A percentile compares a stretch with the other conserved stretches of the same genome.
These are phyloP conservation scores for Yarrowia keelungensis DNA, from an alignment of 805 yeast genomes.

Conservation along the genomic window DNA sequence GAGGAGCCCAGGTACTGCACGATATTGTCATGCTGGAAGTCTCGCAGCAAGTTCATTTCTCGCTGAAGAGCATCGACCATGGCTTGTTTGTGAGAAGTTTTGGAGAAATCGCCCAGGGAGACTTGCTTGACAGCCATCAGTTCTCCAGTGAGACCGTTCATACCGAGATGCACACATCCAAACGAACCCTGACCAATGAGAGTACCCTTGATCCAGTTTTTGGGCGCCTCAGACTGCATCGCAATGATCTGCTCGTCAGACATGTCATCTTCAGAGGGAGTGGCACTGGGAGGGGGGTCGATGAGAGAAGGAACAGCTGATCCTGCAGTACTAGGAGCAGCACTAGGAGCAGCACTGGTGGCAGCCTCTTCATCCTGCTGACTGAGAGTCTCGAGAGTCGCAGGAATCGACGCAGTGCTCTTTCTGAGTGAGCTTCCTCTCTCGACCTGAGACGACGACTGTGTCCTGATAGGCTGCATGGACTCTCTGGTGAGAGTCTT, in stretches of 20 bases:
- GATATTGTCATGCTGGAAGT: slow-evolving; percentile 86
- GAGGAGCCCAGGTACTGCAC: slow-evolving; percentile 92
- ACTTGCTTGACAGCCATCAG: slow-evolving; percentile 98
- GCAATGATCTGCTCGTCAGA: slow-evolving; percentile 30
- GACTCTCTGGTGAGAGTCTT: slow-evolving; percentile 10
- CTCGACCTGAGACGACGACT: slow-evolving; percentile 31
- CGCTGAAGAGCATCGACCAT: slow-evolving; percentile 80
- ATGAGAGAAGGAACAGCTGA: background rate
- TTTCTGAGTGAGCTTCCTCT: background rate
- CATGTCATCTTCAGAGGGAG: slow-evolving; percentile 31
- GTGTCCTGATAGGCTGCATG: slow-evolving; percentile 28
- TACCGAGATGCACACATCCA: slow-evolving; percentile 91
- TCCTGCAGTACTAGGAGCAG: background rate
- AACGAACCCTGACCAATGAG: slow-evolving; percentile 93
- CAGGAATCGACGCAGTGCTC: slow-evolving; percentile 14
- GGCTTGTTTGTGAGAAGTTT: slow-evolving; percentile 51
- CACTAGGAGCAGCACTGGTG: background rate
- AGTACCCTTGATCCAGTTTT: slow-evolving; percentile 91
- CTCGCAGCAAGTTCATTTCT: slow-evolving; percentile 79
- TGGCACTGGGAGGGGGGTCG: background rate
- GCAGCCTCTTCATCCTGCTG: background rate
- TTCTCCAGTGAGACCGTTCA: slow-evolving; percentile 92
- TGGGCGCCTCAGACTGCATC: slow-evolving; percentile 53
- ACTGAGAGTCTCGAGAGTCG: slow-evolving; percentile 16
- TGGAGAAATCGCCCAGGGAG: slow-evolving; percentile 59